These are phyloP conservation scores for Cardiospermum halicacabum DNA, from an alignment of 345 rosid genomes.

Conservation along the genomic window DNA sequence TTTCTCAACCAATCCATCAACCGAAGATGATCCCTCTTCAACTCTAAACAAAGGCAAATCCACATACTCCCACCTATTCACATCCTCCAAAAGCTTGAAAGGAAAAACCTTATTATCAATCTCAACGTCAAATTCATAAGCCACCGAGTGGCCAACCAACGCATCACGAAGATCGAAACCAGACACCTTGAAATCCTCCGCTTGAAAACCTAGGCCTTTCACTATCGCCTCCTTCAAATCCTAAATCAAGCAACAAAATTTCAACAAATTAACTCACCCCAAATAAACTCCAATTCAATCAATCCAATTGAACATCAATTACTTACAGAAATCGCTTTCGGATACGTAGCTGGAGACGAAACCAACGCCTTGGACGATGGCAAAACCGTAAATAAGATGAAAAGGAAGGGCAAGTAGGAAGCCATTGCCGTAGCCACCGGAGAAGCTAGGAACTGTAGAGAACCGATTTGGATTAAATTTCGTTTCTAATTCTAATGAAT, in stretches of 20 bases:
- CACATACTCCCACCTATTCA: constrained; percentile 80
- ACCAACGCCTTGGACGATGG: constrained; percentile 34
- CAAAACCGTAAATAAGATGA: constrained; percentile 30
- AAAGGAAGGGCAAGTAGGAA: constrained; percentile 21
- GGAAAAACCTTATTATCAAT: constrained; percentile 66
- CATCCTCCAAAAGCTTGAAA: constrained; percentile 85
- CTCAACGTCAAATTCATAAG: constrained; percentile 76
- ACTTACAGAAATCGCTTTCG: constrained; percentile 78
- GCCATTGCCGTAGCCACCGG: constrained; percentile 18
- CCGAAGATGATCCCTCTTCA: constrained; percentile 36
- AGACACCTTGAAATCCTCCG: constrained; percentile 65
- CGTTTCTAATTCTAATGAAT: too few relatives aligned
- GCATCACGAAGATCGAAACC: constrained; percentile 84
- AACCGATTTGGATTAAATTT: background rate
- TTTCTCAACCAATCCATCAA: constrained; percentile 40
- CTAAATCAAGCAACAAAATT: constrained; percentile 30
- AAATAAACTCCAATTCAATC: background rate
- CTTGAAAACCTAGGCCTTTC: constrained; percentile 73
- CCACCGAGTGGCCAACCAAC: constrained; percentile 75
- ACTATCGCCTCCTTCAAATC: constrained; percentile 90
- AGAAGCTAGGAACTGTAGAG: constrained; percentile 6
- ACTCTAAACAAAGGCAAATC: constrained; percentile 75
- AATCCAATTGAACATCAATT: background rate
- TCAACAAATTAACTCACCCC: background rate
- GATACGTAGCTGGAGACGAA: constrained; percentile 42